These are phyloP conservation scores for Aureobasidium pullulans DNA, from an alignment of 2,329 filamentous ascomycete species.

Conservation along the genomic window DNA sequence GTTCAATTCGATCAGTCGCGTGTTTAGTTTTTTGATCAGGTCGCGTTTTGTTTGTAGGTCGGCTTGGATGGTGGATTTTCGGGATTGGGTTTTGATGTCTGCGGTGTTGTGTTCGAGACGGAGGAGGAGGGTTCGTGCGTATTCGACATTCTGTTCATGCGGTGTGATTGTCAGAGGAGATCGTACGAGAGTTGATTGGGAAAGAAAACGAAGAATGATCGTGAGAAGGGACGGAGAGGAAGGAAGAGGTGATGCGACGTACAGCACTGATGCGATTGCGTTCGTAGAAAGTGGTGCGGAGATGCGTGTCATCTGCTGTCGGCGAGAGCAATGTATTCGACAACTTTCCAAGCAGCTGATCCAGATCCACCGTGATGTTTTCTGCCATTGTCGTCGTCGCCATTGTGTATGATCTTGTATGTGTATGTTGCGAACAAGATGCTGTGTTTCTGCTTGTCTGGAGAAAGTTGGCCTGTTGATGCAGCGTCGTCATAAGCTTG, in stretches of 20 bases:
- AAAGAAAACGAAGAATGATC: neutral
- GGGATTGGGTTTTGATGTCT: slow-evolving; percentile 48
- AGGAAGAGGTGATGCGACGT: slow-evolving; percentile 22
- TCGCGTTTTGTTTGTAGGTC: slow-evolving; percentile 61
- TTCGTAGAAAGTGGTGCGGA: slow-evolving; percentile 59
- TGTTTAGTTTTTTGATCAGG: slow-evolving; percentile 56
- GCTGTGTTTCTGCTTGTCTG: neutral
- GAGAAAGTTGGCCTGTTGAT: neutral
- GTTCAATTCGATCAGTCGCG: slow-evolving; percentile 60
- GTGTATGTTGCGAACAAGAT: neutral
- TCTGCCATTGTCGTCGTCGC: neutral
- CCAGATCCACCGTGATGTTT: slow-evolving; percentile 42
- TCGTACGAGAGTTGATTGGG: slow-evolving; percentile 31
- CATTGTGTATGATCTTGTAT: neutral
- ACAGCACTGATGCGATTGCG: slow-evolving; percentile 52
- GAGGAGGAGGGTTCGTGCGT: slow-evolving; percentile 61
- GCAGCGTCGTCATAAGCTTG: neutral
- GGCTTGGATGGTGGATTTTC: slow-evolving; percentile 54
- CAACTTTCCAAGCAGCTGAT: slow-evolving; percentile 57
- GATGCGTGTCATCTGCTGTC: slow-evolving; percentile 47
- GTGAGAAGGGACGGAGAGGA: neutral
- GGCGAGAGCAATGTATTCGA: slow-evolving; percentile 58
- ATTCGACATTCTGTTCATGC: slow-evolving; percentile 51
- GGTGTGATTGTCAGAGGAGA: no score
- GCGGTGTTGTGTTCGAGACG: slow-evolving; percentile 63